Evolutionary conservation across 129 eudicot genomes (phyloP).

Genomic region (Cynara cardunculus): DNA sequence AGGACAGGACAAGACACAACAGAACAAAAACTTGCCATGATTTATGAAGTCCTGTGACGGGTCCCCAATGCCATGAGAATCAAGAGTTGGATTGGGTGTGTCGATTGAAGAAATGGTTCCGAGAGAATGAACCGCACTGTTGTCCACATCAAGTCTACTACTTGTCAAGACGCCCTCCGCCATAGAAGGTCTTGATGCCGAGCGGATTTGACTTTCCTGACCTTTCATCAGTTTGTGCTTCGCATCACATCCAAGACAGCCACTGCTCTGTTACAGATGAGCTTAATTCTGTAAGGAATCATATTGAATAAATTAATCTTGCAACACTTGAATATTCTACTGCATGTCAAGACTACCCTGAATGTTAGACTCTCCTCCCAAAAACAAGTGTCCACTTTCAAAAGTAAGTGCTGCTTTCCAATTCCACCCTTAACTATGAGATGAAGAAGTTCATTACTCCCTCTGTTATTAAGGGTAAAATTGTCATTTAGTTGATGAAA

Average conservation of each 20-base stretch:
- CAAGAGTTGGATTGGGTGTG: slow-evolving; percentile 36
- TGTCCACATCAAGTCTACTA: slow-evolving; percentile 51
- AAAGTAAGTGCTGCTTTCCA: not conserved
- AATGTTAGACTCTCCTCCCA: not conserved
- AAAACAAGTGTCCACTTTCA: not conserved
- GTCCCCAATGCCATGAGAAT: slow-evolving; percentile 39
- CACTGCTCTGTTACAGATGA: slow-evolving; percentile 87
- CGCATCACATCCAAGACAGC: slow-evolving; percentile 71
- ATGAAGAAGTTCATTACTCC: not conserved
- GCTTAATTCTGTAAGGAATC: slow-evolving; percentile 38
- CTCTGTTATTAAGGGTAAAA: not conserved
- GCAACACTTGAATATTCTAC: not conserved
- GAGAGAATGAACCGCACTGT: slow-evolving; percentile 45
- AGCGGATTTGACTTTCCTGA: slow-evolving; percentile 18
- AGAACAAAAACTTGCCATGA: slow-evolving; percentile 52
- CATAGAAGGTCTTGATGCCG: slow-evolving; percentile 13
- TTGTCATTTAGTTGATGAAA: not conserved
- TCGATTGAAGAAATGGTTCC: slow-evolving; percentile 50
- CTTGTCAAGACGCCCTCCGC: slow-evolving; percentile 50
- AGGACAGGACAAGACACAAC: too few species aligned
- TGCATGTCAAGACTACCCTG: not conserved
- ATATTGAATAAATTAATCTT: not conserved
- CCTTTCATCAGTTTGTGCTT: slow-evolving; percentile 43
- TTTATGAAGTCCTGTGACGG: slow-evolving; percentile 57
- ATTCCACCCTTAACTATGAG: not conserved